A percentile compares a stretch with the other conserved stretches of the same genome.
These are phyloP conservation scores for Aspergillus transmontanensis DNA, from an alignment of 2,329 filamentous ascomycete genomes.

Conservation along the genomic window DNA sequence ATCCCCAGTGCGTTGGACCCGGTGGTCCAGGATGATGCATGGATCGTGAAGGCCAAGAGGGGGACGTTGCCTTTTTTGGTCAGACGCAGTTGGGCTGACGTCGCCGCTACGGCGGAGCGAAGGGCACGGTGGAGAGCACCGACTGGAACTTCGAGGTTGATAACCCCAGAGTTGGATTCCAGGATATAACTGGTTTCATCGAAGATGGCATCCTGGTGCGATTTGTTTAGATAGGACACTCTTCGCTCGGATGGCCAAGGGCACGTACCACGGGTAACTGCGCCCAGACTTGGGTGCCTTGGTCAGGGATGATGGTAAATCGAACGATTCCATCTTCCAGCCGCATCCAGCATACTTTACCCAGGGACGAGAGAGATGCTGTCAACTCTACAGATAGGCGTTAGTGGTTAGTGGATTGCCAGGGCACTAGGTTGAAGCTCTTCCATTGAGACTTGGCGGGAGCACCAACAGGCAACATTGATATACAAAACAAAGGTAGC, in stretches of 20 bases:
- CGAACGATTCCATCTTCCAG: conserved; percentile 84
- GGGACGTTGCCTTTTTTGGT: conserved; percentile 91
- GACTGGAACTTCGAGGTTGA: conserved; percentile 96
- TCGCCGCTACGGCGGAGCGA: conserved; percentile 79
- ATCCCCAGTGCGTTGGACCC: conserved; percentile 59
- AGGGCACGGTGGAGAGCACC: conserved; percentile 86
- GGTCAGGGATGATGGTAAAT: conserved; percentile 94
- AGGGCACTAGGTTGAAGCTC: background rate
- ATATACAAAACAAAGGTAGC: background rate
- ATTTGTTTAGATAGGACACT: background rate
- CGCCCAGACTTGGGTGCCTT: conserved; percentile 96
- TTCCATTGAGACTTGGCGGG: background rate
- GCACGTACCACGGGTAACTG: conserved; percentile 54
- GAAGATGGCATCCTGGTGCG: conserved; percentile 74
- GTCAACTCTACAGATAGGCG: conserved; percentile 56
- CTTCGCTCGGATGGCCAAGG: background rate
- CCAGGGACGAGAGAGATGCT: conserved; percentile 65
- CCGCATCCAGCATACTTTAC: conserved; percentile 87
- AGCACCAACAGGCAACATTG: background rate
- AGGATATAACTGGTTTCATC: conserved; percentile 74
- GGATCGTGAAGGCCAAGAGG: conserved; percentile 86
- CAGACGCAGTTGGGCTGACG: conserved; percentile 80
- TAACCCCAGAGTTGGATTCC: conserved; percentile 87
- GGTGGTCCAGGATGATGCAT: conserved; percentile 56
- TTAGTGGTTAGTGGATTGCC: conserved; percentile 10